Base-by-base conservation (phyloP, 2,329 filamentous ascomycete species). In the Arthrobotrys sphaeroides region DNA sequence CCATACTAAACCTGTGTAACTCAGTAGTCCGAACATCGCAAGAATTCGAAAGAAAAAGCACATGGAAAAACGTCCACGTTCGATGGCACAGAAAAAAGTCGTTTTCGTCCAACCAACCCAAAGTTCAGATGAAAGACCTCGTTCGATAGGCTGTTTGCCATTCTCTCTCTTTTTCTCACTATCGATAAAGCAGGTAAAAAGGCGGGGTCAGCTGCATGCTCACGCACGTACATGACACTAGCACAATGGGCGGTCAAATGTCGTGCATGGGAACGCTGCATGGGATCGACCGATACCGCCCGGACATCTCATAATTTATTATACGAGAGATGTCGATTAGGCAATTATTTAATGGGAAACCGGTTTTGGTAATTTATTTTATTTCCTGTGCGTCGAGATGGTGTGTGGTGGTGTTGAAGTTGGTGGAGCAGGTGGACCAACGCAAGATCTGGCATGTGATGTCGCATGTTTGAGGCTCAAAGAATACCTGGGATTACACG, bases 201-300 rank as follows among this genome's bases (percentile, higher is more conserved):
- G 57, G 72, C 72, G 72, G 72, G 72, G 72, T 75, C 72, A 75
- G 72, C 72, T 75, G 72, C 72, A 74, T 62, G 42, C n/a, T 36
- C 38, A 49, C 45, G 38, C 28, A 31, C 40, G 5, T 57, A 45
- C 36, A 45, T 38, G 36, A 31, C 53, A 22, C 38, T 61, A 43
- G 16, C 45, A 49, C 36, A 47, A 31, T 49, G 40, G 26, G 18
- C 45, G 24, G 24, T 20, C 47, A n/a, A 47, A 68, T 57, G 60
- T 59, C 55, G 57, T 69, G 72, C 72, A 75, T 75, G 72, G 55
- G 64, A 65, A 45, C 47, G 57, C 55, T 49, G 64, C 72, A 75
- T 75, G 72, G 72, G 64, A 51, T 75, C 72, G 53, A 61, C 33
- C 51, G 53, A 45, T 20, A 18, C 40, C 28, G 22, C 18, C 9